Evolutionary conservation across 1,284 basidiomycete species (phyloP), one percentile per base, ranked within the genome.

Genomic region (Ceratobasidium theobromae): DNA sequence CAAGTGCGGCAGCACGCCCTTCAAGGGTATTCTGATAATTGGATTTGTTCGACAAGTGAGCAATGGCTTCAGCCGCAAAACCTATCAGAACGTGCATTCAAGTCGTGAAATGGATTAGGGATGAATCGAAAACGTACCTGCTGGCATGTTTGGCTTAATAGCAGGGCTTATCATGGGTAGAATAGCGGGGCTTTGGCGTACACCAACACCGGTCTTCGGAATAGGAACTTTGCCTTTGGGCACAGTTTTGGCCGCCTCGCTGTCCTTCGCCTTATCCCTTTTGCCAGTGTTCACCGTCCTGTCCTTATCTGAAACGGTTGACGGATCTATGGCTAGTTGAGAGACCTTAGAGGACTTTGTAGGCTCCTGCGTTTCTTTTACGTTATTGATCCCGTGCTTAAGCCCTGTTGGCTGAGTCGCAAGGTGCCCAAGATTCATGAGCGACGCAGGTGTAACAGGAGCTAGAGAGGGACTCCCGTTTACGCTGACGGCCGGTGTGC

Each of bases 361-460:
- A 74, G 1, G 73, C 71, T 67, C 25, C 49, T 16, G 23, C 65
- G 46, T 49, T 8, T 38, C 35, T 16, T 38, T 38, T 38, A 16
- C 35, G 16, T 8, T 16, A 6, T 16, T 38, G 35, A 8, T 38
- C 35, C 43, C 43, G 70, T 70, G 38, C 71, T 52, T 70, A 21
- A 82, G 73, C 41, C 80, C 77, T 67, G 79, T 81, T 53, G 80
- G 80, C 49, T 83, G 78, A 5, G 83, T 48, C 14, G 69, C 83
- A 16, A 86, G 73, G 41, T 82, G 77, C 1, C 86, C 87, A 16
- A 95, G 80, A 69, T 93, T 93, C 89, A 95, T 91, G 71, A 95
- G 86, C 69, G 84, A 89, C 0, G 91, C 88, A 0, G 93, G 92
- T 0, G 93, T 95, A 58, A 92, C 90, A 4, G 92, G 93, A 9